A percentile compares a stretch with the other conserved stretches of the same genome.
Conservation (phyloP, 73 alveolate genomes). For the Paramecium bursaria region DNA sequence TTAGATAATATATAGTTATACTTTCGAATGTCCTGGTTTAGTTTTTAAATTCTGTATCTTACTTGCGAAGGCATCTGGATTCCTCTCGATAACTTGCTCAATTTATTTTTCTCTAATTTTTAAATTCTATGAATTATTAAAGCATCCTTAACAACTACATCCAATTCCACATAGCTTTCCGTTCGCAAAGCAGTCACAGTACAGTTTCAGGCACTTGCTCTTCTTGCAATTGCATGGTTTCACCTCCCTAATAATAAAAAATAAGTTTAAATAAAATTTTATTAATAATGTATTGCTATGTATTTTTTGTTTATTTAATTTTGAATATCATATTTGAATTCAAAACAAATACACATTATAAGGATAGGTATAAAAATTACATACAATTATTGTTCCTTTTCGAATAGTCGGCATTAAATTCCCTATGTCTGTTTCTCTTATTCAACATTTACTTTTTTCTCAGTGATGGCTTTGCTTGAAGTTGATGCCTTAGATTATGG, state of each 20-base stretch:
- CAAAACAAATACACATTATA: constrained; percentile 7
- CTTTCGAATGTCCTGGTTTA: background rate
- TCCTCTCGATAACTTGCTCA: constrained; percentile 83
- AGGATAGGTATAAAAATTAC: background rate
- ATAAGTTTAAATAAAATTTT: background rate
- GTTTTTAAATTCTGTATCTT: constrained; percentile 69
- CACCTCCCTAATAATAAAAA: constrained; percentile 1
- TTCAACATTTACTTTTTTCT: background rate
- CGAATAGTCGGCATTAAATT: background rate
- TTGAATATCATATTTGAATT: constrained; percentile 50
- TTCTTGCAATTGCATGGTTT: constrained; percentile 88
- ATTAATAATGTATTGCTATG: too few species aligned
- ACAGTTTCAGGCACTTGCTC: constrained; percentile 89
- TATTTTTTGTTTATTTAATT: background rate
- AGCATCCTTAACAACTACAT: constrained; percentile 94
- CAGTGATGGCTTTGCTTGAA: background rate
- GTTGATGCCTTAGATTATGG: background rate
- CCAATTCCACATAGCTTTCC: constrained; percentile 76
- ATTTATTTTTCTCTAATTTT: constrained; percentile 79
- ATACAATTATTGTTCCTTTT: background rate
- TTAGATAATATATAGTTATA: constrained; percentile 1
- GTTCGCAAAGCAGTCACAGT: constrained; percentile 93
- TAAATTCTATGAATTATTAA: constrained; percentile 86
- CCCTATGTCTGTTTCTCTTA: background rate
- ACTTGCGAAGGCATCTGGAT: constrained; percentile 92